Evolutionary conservation across 2,329 filamentous ascomycete species (phyloP).

Genomic region (Beauveria varroae): DNA sequence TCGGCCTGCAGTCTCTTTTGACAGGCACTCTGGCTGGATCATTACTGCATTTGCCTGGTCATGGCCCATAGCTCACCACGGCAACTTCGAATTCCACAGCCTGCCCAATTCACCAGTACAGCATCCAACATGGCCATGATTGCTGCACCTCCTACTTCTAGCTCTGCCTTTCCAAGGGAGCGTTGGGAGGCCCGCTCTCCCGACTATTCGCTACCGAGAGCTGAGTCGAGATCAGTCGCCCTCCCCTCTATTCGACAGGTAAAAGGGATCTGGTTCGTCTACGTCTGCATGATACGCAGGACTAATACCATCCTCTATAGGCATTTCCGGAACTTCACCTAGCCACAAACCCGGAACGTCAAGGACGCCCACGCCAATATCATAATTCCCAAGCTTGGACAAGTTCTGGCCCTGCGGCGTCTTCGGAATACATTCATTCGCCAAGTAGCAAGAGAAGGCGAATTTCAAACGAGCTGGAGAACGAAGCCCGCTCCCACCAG

Average conservation of each 20-base stretch:
- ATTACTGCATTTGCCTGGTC: conserved; percentile 3
- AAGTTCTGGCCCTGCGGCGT: conserved; percentile 24
- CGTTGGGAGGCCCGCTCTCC: conserved; percentile 31
- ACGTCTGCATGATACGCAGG: background rate
- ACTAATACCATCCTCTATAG: conserved; percentile 24
- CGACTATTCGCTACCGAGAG: conserved; percentile 27
- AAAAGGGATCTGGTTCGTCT: conserved; percentile 11
- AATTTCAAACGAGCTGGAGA: conserved; percentile 33
- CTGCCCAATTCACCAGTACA: conserved; percentile 18
- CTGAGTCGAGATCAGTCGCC: conserved; percentile 33
- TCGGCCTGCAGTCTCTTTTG: background rate
- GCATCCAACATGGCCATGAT: conserved; percentile 42
- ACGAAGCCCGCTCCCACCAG: conserved; percentile 31
- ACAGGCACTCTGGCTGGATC: background rate
- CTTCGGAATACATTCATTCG: conserved; percentile 43
- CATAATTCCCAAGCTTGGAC: conserved; percentile 26
- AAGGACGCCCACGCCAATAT: conserved; percentile 25
- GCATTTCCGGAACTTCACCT: conserved; percentile 39
- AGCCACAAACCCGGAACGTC: conserved; percentile 22
- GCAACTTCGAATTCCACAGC: conserved; percentile 21
- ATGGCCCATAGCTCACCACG: conserved; percentile 36
- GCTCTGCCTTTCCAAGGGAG: conserved; percentile 33
- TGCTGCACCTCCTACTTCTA: conserved; percentile 36
- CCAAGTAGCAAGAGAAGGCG: conserved; percentile 43
- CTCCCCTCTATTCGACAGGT: conserved; percentile 49